A percentile compares a stretch with the other conserved stretches of the same genome.
phyloP scores from a whole-genome alignment of 164 flowering plant species.

The Stephania cephalantha region DNA sequence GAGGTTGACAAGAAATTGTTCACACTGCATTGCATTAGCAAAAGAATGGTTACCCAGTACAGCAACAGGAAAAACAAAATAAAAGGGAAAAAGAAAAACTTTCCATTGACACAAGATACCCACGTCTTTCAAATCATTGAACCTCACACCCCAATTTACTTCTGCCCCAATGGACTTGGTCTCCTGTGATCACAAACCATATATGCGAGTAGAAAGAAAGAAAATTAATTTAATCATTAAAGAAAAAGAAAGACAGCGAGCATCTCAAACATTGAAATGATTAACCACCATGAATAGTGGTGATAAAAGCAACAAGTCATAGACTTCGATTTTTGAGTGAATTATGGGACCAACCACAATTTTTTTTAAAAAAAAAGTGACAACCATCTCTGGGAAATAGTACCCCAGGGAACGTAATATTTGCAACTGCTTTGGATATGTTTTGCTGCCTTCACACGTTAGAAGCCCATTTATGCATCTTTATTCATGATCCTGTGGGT shows the following conservation, averaged over 20 bases:
- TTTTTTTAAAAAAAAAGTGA: background rate
- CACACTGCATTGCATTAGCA: slow-evolving; percentile 37
- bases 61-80: background rate
- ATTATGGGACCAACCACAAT: too few relatives aligned
- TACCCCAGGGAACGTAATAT: background rate
- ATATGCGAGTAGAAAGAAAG: background rate
- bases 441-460: background rate
- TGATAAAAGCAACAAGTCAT: background rate
- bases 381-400: background rate
- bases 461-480: background rate
- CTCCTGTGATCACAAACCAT: slow-evolving; percentile 44
- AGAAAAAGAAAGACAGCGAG: background rate
- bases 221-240: background rate
- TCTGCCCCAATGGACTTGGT: slow-evolving; percentile 96
- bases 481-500: background rate
- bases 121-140: slow-evolving; percentile 74
- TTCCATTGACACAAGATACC: slow-evolving; percentile 19
- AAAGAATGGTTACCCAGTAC: background rate
- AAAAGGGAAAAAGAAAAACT: background rate
- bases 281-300: background rate
- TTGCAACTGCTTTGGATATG: background rate
- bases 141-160: slow-evolving; percentile 98
- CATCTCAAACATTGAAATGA: background rate
- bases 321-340: too few relatives aligned
- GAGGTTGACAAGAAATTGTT: slow-evolving; percentile 54